A percentile compares a stretch with the other conserved stretches of the same genome.
These are phyloP conservation scores for Fusarium sp. DNA, from an alignment of 2,329 filamentous ascomycete species.

Conservation along the genomic window DNA sequence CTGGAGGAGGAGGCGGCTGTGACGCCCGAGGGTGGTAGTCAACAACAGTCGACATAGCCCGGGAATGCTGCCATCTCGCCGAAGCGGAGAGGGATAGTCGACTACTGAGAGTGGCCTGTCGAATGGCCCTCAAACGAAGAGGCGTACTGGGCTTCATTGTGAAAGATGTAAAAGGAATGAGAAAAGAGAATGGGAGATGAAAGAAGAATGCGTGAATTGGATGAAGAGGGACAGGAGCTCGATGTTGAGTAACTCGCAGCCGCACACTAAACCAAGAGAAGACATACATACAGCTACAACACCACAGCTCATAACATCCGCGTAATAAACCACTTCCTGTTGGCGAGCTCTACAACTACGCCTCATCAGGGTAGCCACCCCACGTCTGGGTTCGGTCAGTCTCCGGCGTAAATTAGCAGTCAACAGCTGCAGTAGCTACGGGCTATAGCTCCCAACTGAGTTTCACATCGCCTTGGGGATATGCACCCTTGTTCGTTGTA, in stretches of 20 bases:
- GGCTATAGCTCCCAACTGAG: neutral
- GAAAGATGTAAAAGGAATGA: neutral
- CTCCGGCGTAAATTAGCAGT: constrained; percentile 15
- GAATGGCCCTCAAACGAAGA: constrained; percentile 35
- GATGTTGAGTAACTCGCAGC: constrained; percentile 16
- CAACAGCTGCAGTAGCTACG: no score
- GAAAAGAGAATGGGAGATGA: neutral
- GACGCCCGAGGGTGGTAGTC: constrained; percentile 39
- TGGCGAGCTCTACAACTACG: constrained; percentile 32
- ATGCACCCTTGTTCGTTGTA: constrained; percentile 7
- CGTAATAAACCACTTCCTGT: constrained; percentile 15
- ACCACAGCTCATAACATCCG: constrained; percentile 18
- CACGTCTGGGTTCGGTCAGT: constrained; percentile 32
- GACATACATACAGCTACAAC: constrained; percentile 13
- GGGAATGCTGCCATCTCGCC: constrained; percentile 37
- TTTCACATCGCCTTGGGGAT: constrained; percentile 1
- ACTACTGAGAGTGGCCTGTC: constrained; percentile 16
- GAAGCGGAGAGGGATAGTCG: constrained; percentile 31
- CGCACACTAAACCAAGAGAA: constrained; percentile 32
- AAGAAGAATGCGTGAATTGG: constrained; percentile 20
- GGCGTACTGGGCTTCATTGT: constrained; percentile 35
- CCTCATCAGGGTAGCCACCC: constrained; percentile 21
- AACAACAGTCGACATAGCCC: constrained; percentile 45
- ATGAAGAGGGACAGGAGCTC: neutral
- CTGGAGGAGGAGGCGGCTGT: constrained; percentile 40